Evolutionary conservation across 495 filamentous ascomycete genomes (phyloP).

Genomic region (Peziza echinospora): DNA sequence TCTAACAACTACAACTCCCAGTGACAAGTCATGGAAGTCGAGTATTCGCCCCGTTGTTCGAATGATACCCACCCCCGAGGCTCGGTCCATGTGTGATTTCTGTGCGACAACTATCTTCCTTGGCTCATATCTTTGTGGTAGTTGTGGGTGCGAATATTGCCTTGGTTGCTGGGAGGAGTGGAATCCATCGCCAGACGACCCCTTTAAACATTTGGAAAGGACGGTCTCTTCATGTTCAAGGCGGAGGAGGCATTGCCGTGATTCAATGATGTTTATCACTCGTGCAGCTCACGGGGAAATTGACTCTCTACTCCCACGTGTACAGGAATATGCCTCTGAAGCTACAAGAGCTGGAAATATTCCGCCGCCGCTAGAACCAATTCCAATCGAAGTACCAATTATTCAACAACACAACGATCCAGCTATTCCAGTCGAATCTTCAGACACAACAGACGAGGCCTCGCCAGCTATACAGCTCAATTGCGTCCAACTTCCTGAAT

Average conservation of each 20-base stretch:
- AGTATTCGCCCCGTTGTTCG: constrained; percentile 10
- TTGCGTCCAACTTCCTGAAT: too few relatives aligned
- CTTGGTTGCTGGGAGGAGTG: constrained; percentile 17
- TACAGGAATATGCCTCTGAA: constrained; percentile 1
- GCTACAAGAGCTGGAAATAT: not conserved
- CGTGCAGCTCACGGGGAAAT: constrained; percentile 13
- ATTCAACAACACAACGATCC: too few relatives aligned
- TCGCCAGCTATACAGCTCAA: too few relatives aligned
- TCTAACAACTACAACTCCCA: not conserved
- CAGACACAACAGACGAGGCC: constrained; percentile 1
- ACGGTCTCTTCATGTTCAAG: constrained; percentile 7
- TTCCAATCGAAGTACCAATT: too few relatives aligned
- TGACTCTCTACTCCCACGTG: not conserved
- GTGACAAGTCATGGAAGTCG: not conserved
- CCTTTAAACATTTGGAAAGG: not conserved
- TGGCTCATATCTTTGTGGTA: constrained; percentile 17
- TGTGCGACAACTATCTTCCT: constrained; percentile 17
- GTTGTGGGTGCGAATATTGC: constrained; percentile 18
- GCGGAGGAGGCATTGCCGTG: constrained; percentile 5
- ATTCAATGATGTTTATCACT: constrained; percentile 13
- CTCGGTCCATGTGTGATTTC: constrained; percentile 14
- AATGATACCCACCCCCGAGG: constrained; percentile 5
- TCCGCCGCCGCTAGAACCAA: not conserved
- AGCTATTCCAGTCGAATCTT: constrained; percentile 1
- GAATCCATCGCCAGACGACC: constrained; percentile 1